Evolutionary conservation across 2,329 filamentous ascomycete species (phyloP).

Genomic region (Colletotrichum musae): DNA sequence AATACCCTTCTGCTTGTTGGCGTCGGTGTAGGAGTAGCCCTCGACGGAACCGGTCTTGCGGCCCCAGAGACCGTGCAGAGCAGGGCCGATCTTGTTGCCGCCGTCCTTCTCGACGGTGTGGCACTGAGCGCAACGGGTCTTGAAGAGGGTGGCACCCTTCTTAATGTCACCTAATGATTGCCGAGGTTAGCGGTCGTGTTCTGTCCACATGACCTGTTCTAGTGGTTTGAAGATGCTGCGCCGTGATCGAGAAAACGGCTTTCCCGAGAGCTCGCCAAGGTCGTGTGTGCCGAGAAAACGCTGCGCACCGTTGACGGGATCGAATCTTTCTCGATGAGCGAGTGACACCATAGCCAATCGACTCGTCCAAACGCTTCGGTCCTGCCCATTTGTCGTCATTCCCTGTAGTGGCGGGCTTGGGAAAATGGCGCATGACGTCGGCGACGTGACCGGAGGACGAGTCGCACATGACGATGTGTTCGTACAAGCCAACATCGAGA

Average conservation of each 20-base stretch:
- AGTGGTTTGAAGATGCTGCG: not conserved
- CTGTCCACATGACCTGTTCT: constrained; percentile 10
- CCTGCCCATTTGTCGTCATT: constrained; percentile 15
- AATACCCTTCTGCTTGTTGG: constrained; percentile 98
- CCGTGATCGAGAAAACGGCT: not conserved
- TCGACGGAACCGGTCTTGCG: constrained; percentile 93
- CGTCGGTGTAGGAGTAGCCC: constrained; percentile 97
- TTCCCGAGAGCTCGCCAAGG: constrained; percentile 3
- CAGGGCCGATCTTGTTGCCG: constrained; percentile 98
- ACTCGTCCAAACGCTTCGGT: constrained; percentile 6
- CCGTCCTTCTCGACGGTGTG: constrained; percentile 93
- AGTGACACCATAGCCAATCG: not conserved
- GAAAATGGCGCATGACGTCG: constrained; percentile 53
- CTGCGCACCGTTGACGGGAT: not conserved
- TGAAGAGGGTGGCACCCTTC: constrained; percentile 99
- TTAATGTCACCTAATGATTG: constrained; percentile 81
- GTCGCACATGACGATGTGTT: constrained; percentile 1
- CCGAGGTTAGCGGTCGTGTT: constrained; percentile 37
- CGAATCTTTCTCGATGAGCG: not conserved
- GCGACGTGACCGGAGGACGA: not conserved
- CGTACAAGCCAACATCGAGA: not conserved
- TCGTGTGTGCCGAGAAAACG: not conserved
- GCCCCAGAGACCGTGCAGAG: constrained; percentile 97
- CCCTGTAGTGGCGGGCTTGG: constrained; percentile 28
- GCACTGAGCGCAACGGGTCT: constrained; percentile 98